Base-by-base conservation (phyloP, 1,284 basidiomycete species). In the Abortiporus biennis region DNA sequence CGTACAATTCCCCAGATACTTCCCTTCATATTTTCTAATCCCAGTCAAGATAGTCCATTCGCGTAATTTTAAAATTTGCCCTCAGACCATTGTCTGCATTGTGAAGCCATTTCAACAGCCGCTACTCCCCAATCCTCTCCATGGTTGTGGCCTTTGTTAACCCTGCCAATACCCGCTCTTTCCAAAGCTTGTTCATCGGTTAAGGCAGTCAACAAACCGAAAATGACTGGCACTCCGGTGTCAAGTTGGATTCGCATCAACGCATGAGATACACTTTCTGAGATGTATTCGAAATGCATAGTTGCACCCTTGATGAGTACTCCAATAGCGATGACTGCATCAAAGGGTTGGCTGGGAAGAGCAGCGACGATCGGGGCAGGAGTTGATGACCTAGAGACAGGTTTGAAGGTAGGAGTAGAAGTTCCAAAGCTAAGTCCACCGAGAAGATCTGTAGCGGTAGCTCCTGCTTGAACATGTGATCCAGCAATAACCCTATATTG, bases 221-320 rank as follows among this genome's bases (percentile, higher is more conserved):
- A 95, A 50, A 99, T 87, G 55, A 99, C 91, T 0, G 95, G 95
- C n/a, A 89, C 79, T 16, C 91, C 90, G 2, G 86, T 85, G 63
- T 99, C 94, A 53, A 98, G 71, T 60, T 94, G 92, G 20, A 97
- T 78, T 50, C 80, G 79, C 95, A 98, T 99, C 53, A 99, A 72
- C 29, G 85, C 93, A 55, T 95, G 85, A 34, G 90, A 85, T 46
- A 96, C 91, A 44, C 83, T 78, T 54, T 98, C 93, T 60, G 81
- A 91, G 63, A 99, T 99, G 72, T 99, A 99, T 65, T 97, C 93
- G 62, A 96, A 97, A 68, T 97, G 93, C 91, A 95, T 95, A 12
- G 93, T 96, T 3, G 80, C 76, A 44, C 93, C 95, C 66, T 99
- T 99, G 76, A 99, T 97, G 59, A 99, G 82, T 35, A 94, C 92